Evolutionary conservation across 108 stramenopile species (phyloP), one percentile per base, ranked within the genome.

Genomic region (Aureococcus anophagefferens): DNA sequence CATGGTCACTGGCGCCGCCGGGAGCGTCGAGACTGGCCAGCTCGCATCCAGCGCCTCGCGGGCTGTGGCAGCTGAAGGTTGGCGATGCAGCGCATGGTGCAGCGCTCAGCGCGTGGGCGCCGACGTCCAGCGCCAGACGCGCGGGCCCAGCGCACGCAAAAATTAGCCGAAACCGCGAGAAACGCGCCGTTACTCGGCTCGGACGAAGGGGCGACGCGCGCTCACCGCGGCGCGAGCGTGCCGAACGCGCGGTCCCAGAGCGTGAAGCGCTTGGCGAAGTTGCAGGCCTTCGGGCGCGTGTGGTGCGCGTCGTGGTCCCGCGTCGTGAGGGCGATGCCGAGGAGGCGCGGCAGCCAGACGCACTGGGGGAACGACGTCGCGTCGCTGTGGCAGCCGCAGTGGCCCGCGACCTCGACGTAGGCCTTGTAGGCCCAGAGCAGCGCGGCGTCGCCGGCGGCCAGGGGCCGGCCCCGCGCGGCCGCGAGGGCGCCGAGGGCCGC

Each of bases 341-440:
- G 64, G 0, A 32, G 18, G 35, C 64, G 35, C 33, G 71, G 71
- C 9, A 72, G 63, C 29, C 63, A 63, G 29, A 63, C 32, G 63
- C 62, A 72, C 35, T 72, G 71, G n/a, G 71, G 71, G 29, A 72
- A 72, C 25, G 71, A 72, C 30, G 71, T 72, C 31, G 71, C 71
- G 30, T n/a, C n/a, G 29, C n/a, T 65, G 18, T 72, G 63, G 30
- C 62, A 14, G 33, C 71, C 71, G 36, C 30, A 63, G 64, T 72
- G 71, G 14, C 71, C 71, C 4, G 71, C 71, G 21, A 34, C 33
- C 36, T 72, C 71, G n/a, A 72, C 71, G 44, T 64, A 72, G n/a
- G 34, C 35, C 40, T 72, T 72, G 29, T 72, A 72, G 36, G 33
- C 25, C 71, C 34, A 35, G 30, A 72, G 36, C 21, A 72, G 40